Percentiles rank a stretch among this genome's conserved stretches.
phyloP scores from a whole-genome alignment of 345 rosid genomes.

The Cardamine chenopodiifolia region DNA sequence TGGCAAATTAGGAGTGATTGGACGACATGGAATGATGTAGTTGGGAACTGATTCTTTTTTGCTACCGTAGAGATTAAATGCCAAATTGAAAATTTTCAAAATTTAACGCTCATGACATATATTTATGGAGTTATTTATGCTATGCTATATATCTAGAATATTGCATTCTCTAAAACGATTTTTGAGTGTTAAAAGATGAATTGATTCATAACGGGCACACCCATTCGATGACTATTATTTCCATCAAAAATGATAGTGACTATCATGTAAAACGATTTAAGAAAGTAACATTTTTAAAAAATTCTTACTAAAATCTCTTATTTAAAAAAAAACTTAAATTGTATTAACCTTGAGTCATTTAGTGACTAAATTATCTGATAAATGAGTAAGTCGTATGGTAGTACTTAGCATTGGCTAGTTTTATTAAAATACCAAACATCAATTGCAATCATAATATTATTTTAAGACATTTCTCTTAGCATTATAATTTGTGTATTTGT shows the following conservation, averaged over 20 bases:
- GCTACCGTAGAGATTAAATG: neutral
- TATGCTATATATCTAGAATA: neutral
- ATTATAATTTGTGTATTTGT: no score
- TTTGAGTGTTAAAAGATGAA: neutral
- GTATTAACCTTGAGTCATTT: no score
- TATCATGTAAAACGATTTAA: neutral
- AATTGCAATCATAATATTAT: neutral
- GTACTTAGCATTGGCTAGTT: neutral
- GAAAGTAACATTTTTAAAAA: no score
- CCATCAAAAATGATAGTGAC: neutral
- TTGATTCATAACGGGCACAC: neutral
- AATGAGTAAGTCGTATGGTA: neutral
- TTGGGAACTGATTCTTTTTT: neutral
- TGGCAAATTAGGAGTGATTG: conserved; percentile 6
- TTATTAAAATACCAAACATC: neutral
- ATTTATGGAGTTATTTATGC: neutral
- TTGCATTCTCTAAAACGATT: neutral
- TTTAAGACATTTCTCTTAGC: no score
- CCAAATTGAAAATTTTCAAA: neutral
- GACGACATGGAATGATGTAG: conserved; percentile 12
- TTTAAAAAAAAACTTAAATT: no score
- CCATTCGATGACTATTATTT: no score
- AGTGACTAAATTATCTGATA: no score
- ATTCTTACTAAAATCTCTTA: no score
- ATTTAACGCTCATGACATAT: conserved; percentile 1